Evolutionary conservation across 1,139 yeast genomes (phyloP).

Genomic region (Geotrichum siamense): DNA sequence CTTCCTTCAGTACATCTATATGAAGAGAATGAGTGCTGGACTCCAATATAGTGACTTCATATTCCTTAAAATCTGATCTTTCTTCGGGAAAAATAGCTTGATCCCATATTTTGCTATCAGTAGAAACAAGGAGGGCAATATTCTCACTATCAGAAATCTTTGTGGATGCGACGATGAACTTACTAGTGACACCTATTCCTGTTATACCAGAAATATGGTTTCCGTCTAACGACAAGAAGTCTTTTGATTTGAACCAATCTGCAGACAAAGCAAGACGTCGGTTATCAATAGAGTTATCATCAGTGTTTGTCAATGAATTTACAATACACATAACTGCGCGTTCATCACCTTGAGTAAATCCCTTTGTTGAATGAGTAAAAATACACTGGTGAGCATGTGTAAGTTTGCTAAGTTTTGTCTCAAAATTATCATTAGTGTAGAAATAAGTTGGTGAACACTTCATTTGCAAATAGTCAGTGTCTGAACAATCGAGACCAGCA

Average conservation of each 20-base stretch:
- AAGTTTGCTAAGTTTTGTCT: slow-evolving; percentile 38
- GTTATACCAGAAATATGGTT: slow-evolving; percentile 36
- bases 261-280: slow-evolving; percentile 42
- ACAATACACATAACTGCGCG: slow-evolving; percentile 46
- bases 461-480: slow-evolving; percentile 23
- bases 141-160: slow-evolving; percentile 29
- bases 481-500: slow-evolving; percentile 38
- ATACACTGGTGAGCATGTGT: slow-evolving; percentile 39
- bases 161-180: slow-evolving; percentile 46
- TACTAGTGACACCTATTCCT: slow-evolving; percentile 44
- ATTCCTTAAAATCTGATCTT: slow-evolving; percentile 30
- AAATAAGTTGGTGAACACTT: slow-evolving; percentile 39
- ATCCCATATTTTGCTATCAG: slow-evolving; percentile 48
- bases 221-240: slow-evolving; percentile 30
- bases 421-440: slow-evolving; percentile 51
- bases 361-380: slow-evolving; percentile 44
- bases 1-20: slow-evolving; percentile 38
- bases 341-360: slow-evolving; percentile 39
- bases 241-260: slow-evolving; percentile 47
- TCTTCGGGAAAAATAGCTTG: slow-evolving; percentile 47
- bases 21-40: slow-evolving; percentile 53
- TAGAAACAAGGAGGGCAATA: slow-evolving; percentile 49
- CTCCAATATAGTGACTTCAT: slow-evolving; percentile 47
- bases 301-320: slow-evolving; percentile 40
- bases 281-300: slow-evolving; percentile 36